Evolutionary conservation across 805 yeast species (phyloP), one percentile per base, ranked within the genome.

Genomic region (Geotrichum ghanense): DNA sequence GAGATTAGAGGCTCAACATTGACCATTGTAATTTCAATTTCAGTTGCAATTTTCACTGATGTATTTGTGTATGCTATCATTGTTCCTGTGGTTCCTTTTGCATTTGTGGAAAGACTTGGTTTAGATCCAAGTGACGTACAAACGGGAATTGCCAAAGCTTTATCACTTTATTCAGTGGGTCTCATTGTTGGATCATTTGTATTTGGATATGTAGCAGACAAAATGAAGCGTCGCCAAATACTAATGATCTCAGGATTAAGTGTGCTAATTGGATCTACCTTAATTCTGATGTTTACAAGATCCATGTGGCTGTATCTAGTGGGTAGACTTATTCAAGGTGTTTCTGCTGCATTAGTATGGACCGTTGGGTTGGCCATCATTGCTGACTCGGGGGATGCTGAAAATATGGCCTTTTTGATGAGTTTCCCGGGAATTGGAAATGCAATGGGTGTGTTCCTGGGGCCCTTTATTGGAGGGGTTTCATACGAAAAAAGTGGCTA

Each of bases 391-490:
- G 60, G 59, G 7, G 51, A 56, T 6, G 54, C 57, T 9, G 58
- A 57, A 14, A 48, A 56, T 14, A 44, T 63, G 10, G 68, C 63
- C 20, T 50, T 55, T 16, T 45, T 51, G 21, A 51, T 63, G 58
- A 58, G 64, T 19, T 50, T 55, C 44, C 62, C 63, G 2, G 58
- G 59, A n/a, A 47, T 56, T 20, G 62, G 57, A 3, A 49, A 58
- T 49, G 51, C 60, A 19, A 20, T 62, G 31, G 67, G 65, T 6
- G 50, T 51, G 9, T 51, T 63, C 17, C 35, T 60, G 19, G 67
- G 68, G 6, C 68, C 68, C 5, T 40, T 63, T 7, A 43, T 63
- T 3, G 68, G 68, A n/a, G 68, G 68, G 3, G 47, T 63, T 10
- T 52, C 63, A n/a, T 63, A 63, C 43, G 56, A 53, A 10, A 48